Evolutionary conservation across 1,139 yeast species (phyloP), one percentile per base, ranked within the genome.

Genomic region (Keqinozyma sinolaborantium): DNA sequence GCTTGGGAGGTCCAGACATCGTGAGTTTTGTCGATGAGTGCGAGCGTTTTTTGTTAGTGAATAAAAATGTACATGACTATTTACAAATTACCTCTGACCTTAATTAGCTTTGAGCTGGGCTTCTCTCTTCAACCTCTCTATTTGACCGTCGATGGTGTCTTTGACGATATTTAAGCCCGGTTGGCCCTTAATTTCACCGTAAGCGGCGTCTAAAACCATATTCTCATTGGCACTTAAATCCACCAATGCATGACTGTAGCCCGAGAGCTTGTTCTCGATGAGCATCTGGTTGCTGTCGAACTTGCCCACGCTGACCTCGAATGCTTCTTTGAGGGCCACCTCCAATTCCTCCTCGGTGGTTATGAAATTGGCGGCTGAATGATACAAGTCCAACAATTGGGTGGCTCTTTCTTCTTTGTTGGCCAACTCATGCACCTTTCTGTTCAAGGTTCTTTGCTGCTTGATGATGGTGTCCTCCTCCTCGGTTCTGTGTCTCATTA

Each of bases 401-500:
- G 64, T 63, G 9, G 90, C 77, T 47, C 73, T 74, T 28, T 60
- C 57, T 45, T 65, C 70, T 38, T 52, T 45, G n/a, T 43, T 44
- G 23, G 46, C 50, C 41, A 67, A 58, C 36, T 66, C 70, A 15
- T 38, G 39, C 16, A 53, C 41, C 38, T 51, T 58, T 34, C 73
- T 54, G 47, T 68, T 68, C 39, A 60, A 47, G 3, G 45, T 41
- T 34, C 73, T 52, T 41, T 59, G 63, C 46, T 75, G 70, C 27
- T 53, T 45, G 38, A 82, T 56, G 26, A 70, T 51, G 32, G 65
- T 67, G 26, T 56, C 53, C 53, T 87, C 94, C 48, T 79, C 88
- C 23, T 63, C 66, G 0, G 95, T 82, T 56, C 96, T 73, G 32
- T 64, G 73, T 51, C 83, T 73, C 67, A 88, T 75, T 39, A 87